A percentile compares a stretch with the other conserved stretches of the same genome.
phyloP scores from a whole-genome alignment of 2,329 filamentous ascomycete genomes.

The Epichloe sp. region DNA sequence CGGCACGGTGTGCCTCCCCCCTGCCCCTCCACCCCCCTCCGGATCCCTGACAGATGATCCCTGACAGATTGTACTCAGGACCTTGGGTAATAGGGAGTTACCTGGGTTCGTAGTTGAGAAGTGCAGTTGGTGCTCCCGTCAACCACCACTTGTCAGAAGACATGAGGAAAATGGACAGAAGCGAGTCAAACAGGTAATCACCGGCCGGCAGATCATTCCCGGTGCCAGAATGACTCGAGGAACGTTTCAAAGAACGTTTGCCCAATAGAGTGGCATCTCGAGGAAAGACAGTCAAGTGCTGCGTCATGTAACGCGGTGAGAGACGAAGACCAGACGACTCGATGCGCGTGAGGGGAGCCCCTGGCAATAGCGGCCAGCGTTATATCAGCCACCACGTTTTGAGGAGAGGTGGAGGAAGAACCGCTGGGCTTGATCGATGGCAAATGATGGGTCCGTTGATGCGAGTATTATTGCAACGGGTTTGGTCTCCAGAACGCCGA shows the following conservation, averaged over 20 bases:
- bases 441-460: background rate
- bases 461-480: background rate
- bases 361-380: background rate
- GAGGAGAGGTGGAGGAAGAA: background rate
- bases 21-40: background rate
- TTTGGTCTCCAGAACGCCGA: background rate
- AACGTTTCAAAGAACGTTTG: background rate
- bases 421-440: background rate
- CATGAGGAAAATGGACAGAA: background rate
- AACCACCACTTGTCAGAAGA: background rate
- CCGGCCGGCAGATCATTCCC: background rate
- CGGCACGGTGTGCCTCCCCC: background rate
- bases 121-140: background rate
- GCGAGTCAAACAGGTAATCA: background rate
- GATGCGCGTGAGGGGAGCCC: background rate
- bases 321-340: background rate
- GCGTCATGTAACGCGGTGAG: background rate
- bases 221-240: background rate
- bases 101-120: background rate
- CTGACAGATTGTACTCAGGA: background rate
- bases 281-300: no score
- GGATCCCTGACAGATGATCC: background rate
- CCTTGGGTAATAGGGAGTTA: background rate
- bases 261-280: no score
- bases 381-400: background rate